A percentile compares a stretch with the other conserved stretches of the same genome.
phyloP scores from a whole-genome alignment of 257 asterid species.

The Nicotiana tomentosiformis region DNA sequence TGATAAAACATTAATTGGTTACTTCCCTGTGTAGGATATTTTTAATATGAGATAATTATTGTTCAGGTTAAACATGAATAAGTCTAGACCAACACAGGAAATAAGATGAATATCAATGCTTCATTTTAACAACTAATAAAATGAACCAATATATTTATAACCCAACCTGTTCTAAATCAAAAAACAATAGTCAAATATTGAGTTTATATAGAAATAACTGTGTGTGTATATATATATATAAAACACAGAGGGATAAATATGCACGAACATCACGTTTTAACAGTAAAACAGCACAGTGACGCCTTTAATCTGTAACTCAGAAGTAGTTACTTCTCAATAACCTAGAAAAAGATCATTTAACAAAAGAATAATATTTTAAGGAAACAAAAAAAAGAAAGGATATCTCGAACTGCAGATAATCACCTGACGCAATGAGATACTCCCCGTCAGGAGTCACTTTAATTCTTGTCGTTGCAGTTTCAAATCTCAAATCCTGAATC shows the following conservation, averaged over 20 bases:
- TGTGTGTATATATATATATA: neutral
- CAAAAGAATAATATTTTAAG: neutral
- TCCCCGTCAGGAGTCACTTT: slow-evolving; percentile 85
- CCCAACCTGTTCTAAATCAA: neutral
- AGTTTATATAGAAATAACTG: neutral
- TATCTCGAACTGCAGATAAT: neutral
- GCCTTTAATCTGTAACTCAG: neutral
- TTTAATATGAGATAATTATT: neutral
- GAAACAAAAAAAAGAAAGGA: neutral
- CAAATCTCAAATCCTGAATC: slow-evolving; percentile 89
- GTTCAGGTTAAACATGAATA: slow-evolving; percentile 5
- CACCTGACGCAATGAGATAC: slow-evolving; percentile 86
- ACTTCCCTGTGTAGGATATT: neutral
- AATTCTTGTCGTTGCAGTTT: slow-evolving; percentile 75
- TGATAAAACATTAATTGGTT: neutral
- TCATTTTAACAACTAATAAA: neutral
- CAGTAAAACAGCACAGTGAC: neutral
- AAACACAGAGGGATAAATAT: neutral
- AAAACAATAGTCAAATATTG: neutral
- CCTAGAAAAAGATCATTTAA: neutral
- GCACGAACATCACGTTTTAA: neutral
- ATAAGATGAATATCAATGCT: neutral
- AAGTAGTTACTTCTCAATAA: neutral
- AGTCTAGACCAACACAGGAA: neutral
- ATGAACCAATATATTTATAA: neutral